Base-by-base conservation (phyloP, 2,329 filamentous ascomycete genomes). In the Trichoderma hamatum region DNA sequence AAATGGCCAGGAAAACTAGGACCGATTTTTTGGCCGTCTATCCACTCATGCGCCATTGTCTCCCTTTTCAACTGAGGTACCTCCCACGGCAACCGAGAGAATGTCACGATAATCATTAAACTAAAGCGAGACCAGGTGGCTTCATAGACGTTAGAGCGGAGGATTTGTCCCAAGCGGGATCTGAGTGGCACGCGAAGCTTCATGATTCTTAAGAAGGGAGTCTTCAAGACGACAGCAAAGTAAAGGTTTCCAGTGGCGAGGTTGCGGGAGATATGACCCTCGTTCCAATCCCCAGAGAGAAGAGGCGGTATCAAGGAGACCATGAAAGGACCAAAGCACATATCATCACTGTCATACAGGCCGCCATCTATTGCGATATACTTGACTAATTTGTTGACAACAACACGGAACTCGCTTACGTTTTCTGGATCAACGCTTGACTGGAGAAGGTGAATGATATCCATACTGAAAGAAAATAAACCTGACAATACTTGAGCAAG, bases 111-210 rank as follows among this genome's bases (percentile, higher is more conserved):
- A 30, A 56, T 11, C 4, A 28, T 13, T 46, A 21, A 52, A 6
- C 39, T 28, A 43, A 67, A 56, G 14, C 5, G 56, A 7, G 56
- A 56, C 21, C 73, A 73, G 10, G 74, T 74, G 24, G 74, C 75
- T 21, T 71, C 70, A 64, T 75, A 72, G 26, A 79, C 69, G 11
- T 76, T 78, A 24, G 75, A 73, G 3, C 76, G 73, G 11, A 78
- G 70, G 19, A 72, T 71, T 5, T 71, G 67, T 21, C 72, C 32
- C 6, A 69, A 61, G 11, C 28, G 67, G 21, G 82, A 74, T 59
- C 80, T 76, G 81, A 74, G 68, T 80, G 76, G 56, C 82, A 76
- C 64, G 82, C 81, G 82, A 14, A 74, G 69, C 51, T 75, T 73
- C 14, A 68, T 71, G 69, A 82, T 76, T 0, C 76, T 75, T 7